Conservation (phyloP, 345 rosid species). For the Salix brachista region DNA sequence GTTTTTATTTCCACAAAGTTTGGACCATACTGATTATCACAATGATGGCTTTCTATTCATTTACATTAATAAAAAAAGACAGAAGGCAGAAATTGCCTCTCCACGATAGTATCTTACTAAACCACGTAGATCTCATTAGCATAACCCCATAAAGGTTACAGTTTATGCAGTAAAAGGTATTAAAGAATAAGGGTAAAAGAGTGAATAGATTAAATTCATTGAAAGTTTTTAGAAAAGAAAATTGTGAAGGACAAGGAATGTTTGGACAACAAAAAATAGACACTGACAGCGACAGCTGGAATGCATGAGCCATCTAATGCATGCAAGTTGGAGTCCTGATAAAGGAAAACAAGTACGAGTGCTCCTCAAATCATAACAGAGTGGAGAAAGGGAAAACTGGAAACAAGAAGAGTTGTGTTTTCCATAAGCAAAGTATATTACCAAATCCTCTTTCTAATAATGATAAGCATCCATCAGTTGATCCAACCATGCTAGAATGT, state of each 20-base stretch:
- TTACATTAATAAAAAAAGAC: neutral
- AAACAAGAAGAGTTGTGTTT: neutral
- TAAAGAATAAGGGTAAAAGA: neutral
- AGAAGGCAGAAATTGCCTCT: neutral
- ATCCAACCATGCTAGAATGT: conserved; percentile 31
- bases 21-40: neutral
- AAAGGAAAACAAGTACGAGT: neutral
- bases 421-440: conserved; percentile 25
- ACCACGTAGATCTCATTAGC: neutral
- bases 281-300: neutral
- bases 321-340: neutral
- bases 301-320: neutral
- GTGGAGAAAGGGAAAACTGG: neutral
- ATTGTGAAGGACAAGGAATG: neutral
- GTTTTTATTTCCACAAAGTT: neutral
- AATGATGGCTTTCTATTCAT: neutral
- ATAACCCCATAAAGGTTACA: neutral
- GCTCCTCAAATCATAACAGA: neutral
- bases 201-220: neutral
- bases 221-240: neutral
- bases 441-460: conserved; percentile 73
- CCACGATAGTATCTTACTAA: neutral
- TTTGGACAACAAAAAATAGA: neutral
- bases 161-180: neutral
- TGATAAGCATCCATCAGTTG: conserved; percentile 70